Base-by-base conservation (phyloP, 2,329 filamentous ascomycete species). In the Hypoxylon sp. region DNA sequence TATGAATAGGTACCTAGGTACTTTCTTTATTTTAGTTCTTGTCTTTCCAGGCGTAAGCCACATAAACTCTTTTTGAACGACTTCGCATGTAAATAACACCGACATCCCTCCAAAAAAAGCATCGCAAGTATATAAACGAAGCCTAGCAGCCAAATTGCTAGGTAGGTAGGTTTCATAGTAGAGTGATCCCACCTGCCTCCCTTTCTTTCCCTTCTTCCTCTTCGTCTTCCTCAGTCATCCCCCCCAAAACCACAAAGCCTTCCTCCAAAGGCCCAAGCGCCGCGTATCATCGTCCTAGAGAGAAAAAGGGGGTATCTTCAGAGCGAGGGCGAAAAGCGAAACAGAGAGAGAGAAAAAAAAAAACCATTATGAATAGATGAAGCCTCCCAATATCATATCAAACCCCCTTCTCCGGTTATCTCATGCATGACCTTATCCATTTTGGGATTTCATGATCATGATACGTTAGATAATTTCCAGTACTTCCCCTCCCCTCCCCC, bases 251-350 rank as follows among this genome's bases (percentile, higher is more conserved):
- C n/a, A 22, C 22, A 39, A 60, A 35, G 22, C 66, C 57, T n/a
- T n/a, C n/a, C n/a, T n/a, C n/a, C n/a, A n/a, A n/a, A n/a, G n/a
- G n/a, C n/a, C 62, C 53, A 56, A 63, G 63, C 63, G 58, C 67
- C 67, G 51, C 57, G 26, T 55, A 39, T 55, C 13, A 37, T 67
- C 65, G 33, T 64, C 55, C 42, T 13, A 55, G 59, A 50, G 48
- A 48, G 17, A 39, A 37, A 62, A 63, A 63, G 46, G 54, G 67
- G 63, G 63, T 69, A 66, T 69, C 63, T 66, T 69, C 24, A 44
- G 51, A 69, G 63, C 67, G 67, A 69, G 67, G 48, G 67, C 22
- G 46, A 53, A 61, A 61, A 47, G 54, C 8, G 54, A 47, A 50
- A 17, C n/a, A 37, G 33, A 19, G 11, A 47, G n/a, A n/a, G n/a